Evolutionary conservation across 257 asterid genomes (phyloP).

Genomic region (Apocynum venetum): DNA sequence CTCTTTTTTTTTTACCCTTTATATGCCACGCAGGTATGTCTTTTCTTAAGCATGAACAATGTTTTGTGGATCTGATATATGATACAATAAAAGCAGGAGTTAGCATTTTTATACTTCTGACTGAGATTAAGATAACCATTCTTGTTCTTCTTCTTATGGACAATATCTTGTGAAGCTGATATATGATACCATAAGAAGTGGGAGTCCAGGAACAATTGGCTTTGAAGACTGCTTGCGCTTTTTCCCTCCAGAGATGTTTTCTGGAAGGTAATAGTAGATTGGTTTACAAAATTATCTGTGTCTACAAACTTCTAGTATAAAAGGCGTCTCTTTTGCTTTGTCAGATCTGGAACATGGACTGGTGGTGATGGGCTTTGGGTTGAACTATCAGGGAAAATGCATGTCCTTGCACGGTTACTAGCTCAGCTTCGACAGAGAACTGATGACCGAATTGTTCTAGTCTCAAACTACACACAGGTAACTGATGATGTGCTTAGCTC

Average conservation of each 20-base stretch:
- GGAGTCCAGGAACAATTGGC: constrained; percentile 86
- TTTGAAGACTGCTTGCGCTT: constrained; percentile 83
- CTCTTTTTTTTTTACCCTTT: neutral
- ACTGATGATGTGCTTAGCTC: neutral
- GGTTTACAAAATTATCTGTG: neutral
- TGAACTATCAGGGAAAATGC: constrained; percentile 98
- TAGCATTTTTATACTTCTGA: neutral
- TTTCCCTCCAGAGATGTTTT: constrained; percentile 86
- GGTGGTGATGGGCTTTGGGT: constrained; percentile 98
- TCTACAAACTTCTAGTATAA: neutral
- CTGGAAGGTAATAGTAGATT: constrained; percentile 59
- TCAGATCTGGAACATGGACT: constrained; percentile 94
- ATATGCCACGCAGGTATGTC: neutral
- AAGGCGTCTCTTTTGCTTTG: constrained; percentile 5
- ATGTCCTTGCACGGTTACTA: constrained; percentile 85
- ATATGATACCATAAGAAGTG: constrained; percentile 80
- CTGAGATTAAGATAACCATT: neutral
- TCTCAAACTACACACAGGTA: constrained; percentile 98
- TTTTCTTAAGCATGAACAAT: neutral
- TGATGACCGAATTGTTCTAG: constrained; percentile 91
- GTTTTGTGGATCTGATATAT: constrained; percentile 56
- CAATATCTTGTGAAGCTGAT: constrained; percentile 48
- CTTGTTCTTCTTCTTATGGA: neutral
- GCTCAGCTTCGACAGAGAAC: constrained; percentile 87
- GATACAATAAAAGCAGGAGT: constrained; percentile 48